phyloP scores from a whole-genome alignment of 257 asterid genomes.

The Petunia secreta region DNA sequence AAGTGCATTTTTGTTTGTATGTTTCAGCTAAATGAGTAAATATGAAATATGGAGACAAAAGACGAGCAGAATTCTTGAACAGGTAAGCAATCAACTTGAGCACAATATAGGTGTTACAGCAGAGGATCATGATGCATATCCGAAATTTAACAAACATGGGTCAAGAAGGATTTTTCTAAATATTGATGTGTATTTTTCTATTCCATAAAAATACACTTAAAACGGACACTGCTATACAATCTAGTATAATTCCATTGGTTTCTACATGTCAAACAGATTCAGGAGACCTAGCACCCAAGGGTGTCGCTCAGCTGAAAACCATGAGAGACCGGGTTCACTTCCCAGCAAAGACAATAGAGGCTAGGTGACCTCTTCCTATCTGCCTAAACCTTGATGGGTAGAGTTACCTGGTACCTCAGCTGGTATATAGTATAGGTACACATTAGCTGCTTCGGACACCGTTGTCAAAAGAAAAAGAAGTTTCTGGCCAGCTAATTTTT shows the following conservation, averaged over 20 bases:
- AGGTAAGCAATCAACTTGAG: background rate
- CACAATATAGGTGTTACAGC: conserved; percentile 16
- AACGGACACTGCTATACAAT: background rate
- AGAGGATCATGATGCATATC: background rate
- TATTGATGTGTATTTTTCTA: conserved; percentile 18
- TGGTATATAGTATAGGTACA: too few relatives aligned
- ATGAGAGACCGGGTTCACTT: too few relatives aligned
- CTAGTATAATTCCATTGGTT: background rate
- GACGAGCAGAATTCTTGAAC: background rate
- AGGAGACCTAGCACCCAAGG: too few relatives aligned
- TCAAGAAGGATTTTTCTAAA: background rate
- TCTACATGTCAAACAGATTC: background rate
- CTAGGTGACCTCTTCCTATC: too few relatives aligned
- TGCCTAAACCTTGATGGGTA: too few relatives aligned
- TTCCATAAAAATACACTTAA: background rate
- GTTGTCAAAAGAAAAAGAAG: too few relatives aligned
- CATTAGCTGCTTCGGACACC: too few relatives aligned
- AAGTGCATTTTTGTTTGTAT: background rate
- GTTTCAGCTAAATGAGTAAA: background rate
- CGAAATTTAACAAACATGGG: background rate
- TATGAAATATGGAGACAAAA: background rate
- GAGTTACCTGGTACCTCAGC: too few relatives aligned
- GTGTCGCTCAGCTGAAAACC: too few relatives aligned
- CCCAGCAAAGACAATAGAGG: too few relatives aligned
- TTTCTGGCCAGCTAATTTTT: background rate